phyloP scores from a whole-genome alignment of 768 basidiomycete genomes.

The Clitopilus hobsonii region DNA sequence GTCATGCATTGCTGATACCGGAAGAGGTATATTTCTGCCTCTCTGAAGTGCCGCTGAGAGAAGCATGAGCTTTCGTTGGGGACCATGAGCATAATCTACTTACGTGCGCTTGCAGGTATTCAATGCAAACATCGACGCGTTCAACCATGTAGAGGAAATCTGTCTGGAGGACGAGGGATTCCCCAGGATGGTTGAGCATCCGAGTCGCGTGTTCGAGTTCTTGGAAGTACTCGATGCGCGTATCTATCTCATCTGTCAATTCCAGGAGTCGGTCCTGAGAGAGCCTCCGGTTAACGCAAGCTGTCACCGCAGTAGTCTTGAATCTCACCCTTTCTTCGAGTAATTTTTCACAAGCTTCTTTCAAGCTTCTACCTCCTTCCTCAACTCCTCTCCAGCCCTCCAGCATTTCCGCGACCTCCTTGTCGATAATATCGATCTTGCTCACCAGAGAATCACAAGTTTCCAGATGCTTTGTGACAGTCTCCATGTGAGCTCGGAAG shows the following conservation, averaged over 20 bases:
- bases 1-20: slow-evolving; percentile 99
- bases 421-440: slow-evolving; percentile 68
- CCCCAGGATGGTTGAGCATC: slow-evolving; percentile 92
- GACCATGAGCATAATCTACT: slow-evolving; percentile 22
- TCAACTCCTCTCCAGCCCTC: slow-evolving; percentile 86
- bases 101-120: slow-evolving; percentile 84
- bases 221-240: slow-evolving; percentile 87
- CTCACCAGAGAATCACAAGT: slow-evolving; percentile 75
- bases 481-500: slow-evolving; percentile 80
- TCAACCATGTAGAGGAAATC: slow-evolving; percentile 98
- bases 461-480: slow-evolving; percentile 68
- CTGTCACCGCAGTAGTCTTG: too few species aligned
- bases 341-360: slow-evolving; percentile 86
- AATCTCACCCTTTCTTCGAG: slow-evolving; percentile 80
- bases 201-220: slow-evolving; percentile 91
- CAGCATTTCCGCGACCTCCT: slow-evolving; percentile 75
- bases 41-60: slow-evolving; percentile 78
- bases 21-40: slow-evolving; percentile 91
- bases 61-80: neutral
- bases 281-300: neutral
- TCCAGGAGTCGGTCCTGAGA: slow-evolving; percentile 70
- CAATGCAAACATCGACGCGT: slow-evolving; percentile 90
- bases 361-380: slow-evolving; percentile 85
- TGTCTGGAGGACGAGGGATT: slow-evolving; percentile 82
- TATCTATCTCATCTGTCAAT: slow-evolving; percentile 77